These are phyloP conservation scores for Lentinula sp. DNA, from an alignment of 768 basidiomycete genomes.

Conservation along the genomic window DNA sequence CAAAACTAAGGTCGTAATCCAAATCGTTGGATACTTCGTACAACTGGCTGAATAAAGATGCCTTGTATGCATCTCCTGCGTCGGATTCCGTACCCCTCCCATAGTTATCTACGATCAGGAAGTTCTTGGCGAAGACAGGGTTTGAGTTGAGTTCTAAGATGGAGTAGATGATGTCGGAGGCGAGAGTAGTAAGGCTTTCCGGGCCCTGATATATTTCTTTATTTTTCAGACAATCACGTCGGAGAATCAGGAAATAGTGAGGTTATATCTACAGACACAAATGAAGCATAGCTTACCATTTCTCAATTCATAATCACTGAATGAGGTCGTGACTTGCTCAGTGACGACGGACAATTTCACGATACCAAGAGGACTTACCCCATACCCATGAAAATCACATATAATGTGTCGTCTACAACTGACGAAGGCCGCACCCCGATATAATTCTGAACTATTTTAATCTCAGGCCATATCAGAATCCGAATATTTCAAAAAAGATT, in stretches of 20 bases:
- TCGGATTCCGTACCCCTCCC: constrained; percentile 35
- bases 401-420: constrained; percentile 39
- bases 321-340: background rate
- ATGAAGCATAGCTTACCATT: constrained; percentile 18
- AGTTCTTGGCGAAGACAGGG: constrained; percentile 41
- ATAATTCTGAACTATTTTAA: constrained; percentile 5
- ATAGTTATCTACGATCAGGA: constrained; percentile 48
- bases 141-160: constrained; percentile 33
- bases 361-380: constrained; percentile 25
- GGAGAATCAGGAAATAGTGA: background rate
- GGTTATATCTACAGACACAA: background rate
- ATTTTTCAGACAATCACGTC: constrained; percentile 15
- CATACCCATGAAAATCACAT: constrained; percentile 48
- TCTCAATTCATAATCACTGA: constrained; percentile 34
- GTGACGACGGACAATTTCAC: background rate
- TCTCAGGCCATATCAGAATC: background rate
- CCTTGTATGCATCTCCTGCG: constrained; percentile 39
- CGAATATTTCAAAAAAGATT: background rate
- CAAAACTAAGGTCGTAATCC: constrained; percentile 30
- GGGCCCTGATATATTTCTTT: constrained; percentile 14
- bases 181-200: constrained; percentile 21
- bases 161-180: constrained; percentile 29
- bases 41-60: constrained; percentile 34
- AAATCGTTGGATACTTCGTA: constrained; percentile 21
- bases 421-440: constrained; percentile 15